A percentile compares a stretch with the other conserved stretches of the same genome.
phyloP scores from a whole-genome alignment of 805 yeast genomes.

The Metschnikowia anglica region DNA sequence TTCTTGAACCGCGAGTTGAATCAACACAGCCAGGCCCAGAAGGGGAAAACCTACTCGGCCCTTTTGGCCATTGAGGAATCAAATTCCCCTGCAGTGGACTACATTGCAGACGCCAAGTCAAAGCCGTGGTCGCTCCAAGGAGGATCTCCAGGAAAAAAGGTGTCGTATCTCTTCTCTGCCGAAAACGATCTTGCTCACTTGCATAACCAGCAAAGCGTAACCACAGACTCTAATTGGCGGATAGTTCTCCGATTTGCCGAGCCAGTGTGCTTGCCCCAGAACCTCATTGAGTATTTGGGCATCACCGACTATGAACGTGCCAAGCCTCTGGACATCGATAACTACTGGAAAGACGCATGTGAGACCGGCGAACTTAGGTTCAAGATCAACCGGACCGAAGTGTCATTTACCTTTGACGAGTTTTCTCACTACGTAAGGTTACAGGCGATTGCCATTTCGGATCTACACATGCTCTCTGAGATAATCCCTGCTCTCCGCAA shows the following conservation, averaged over 20 bases:
- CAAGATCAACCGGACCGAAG: neutral
- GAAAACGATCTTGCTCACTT: conserved; percentile 10
- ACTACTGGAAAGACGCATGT: neutral
- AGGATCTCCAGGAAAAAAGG: conserved; percentile 3
- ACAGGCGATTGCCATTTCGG: conserved; percentile 23
- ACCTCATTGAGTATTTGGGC: conserved; percentile 34
- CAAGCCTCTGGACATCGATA: neutral
- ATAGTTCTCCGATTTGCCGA: conserved; percentile 27
- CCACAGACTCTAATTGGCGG: conserved; percentile 23
- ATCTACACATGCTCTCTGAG: conserved; percentile 25
- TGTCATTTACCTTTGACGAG: conserved; percentile 14
- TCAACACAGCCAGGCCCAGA: neutral
- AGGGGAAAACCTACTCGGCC: conserved; percentile 21
- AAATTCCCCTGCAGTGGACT: conserved; percentile 18
- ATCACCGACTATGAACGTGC: conserved; percentile 12
- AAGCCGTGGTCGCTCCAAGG: conserved; percentile 25
- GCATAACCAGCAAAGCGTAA: conserved; percentile 7
- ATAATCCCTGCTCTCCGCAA: conserved; percentile 34
- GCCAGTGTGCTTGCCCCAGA: conserved; percentile 29
- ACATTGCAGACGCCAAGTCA: conserved; percentile 22
- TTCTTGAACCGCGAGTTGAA: conserved; percentile 26
- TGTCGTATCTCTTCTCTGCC: conserved; percentile 23
- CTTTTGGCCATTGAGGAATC: conserved; percentile 25
- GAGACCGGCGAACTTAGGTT: conserved; percentile 8
- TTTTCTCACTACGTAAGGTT: conserved; percentile 24